These are phyloP conservation scores for Flaveria robusta DNA, from an alignment of 129 eudicot genomes.

Conservation along the genomic window DNA sequence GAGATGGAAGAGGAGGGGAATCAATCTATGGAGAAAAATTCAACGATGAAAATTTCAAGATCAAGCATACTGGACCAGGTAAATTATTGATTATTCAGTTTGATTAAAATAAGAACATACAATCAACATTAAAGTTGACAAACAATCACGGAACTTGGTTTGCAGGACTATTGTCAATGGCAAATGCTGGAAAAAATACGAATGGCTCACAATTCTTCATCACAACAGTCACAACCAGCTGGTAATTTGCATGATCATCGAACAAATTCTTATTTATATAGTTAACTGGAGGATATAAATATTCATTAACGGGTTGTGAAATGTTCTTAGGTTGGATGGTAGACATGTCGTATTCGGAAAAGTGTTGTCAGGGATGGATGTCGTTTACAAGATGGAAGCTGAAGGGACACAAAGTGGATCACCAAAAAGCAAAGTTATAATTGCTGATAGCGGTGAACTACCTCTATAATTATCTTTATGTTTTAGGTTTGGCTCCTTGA, in stretches of 20 bases:
- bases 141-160: neutral
- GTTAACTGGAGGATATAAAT: neutral
- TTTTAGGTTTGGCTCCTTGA: neutral
- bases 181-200: constrained; percentile 89
- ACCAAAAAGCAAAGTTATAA: constrained; percentile 74
- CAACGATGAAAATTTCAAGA: constrained; percentile 89
- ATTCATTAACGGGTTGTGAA: neutral
- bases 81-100: neutral
- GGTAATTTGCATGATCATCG: constrained; percentile 49
- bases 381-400: constrained; percentile 96
- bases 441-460: constrained; percentile 96
- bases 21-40: constrained; percentile 91
- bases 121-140: neutral
- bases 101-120: neutral
- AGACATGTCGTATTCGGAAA: constrained; percentile 94
- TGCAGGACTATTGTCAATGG: constrained; percentile 90
- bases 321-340: constrained; percentile 79
- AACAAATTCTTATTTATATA: neutral
- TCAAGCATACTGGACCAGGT: constrained; percentile 95
- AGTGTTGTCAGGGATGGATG: constrained; percentile 96
- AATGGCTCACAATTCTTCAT: constrained; percentile 97
- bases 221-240: constrained; percentile 94
- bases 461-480: constrained; percentile 52
- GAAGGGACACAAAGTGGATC: constrained; percentile 89
- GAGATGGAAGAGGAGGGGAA: constrained; percentile 96